Evolutionary conservation across 129 eudicot genomes (phyloP).

Genomic region (Artemisia argyi): DNA sequence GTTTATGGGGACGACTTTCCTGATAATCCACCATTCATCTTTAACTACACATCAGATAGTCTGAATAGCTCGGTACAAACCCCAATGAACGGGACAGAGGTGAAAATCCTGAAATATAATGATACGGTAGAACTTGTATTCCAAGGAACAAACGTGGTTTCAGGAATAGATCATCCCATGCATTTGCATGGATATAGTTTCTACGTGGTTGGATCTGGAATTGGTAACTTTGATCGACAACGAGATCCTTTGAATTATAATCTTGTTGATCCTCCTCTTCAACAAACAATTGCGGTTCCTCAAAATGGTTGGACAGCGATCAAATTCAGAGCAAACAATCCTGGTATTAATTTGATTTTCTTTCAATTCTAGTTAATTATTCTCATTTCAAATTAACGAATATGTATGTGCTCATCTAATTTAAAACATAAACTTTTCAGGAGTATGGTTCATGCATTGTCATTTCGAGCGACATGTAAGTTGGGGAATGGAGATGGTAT

Average conservation of each 20-base stretch:
- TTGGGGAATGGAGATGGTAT: conserved; percentile 71
- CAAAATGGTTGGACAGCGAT: conserved; percentile 65
- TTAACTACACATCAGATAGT: conserved; percentile 43
- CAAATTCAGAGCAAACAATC: conserved; percentile 62
- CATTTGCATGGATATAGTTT: conserved; percentile 73
- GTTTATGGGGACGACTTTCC: conserved; percentile 51
- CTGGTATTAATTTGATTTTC: conserved; percentile 33
- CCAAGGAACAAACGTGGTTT: conserved; percentile 56
- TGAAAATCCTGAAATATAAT: conserved; percentile 38
- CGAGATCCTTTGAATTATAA: conserved; percentile 52
- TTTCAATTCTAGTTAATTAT: neutral
- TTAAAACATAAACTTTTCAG: conserved; percentile 16
- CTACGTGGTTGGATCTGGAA: conserved; percentile 66
- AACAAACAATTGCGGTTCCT: conserved; percentile 62
- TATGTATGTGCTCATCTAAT: neutral
- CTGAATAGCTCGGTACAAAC: conserved; percentile 15
- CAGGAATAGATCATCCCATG: conserved; percentile 68
- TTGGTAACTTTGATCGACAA: conserved; percentile 55
- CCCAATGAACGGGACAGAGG: conserved; percentile 42
- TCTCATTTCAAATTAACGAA: neutral
- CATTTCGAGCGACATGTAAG: conserved; percentile 61
- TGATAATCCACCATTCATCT: conserved; percentile 41
- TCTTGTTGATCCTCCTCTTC: conserved; percentile 68
- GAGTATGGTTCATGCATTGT: conserved; percentile 85
- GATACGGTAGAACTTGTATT: conserved; percentile 60